phyloP scores from a whole-genome alignment of 2,329 filamentous ascomycete genomes.

The Cercospora nicotianae region DNA sequence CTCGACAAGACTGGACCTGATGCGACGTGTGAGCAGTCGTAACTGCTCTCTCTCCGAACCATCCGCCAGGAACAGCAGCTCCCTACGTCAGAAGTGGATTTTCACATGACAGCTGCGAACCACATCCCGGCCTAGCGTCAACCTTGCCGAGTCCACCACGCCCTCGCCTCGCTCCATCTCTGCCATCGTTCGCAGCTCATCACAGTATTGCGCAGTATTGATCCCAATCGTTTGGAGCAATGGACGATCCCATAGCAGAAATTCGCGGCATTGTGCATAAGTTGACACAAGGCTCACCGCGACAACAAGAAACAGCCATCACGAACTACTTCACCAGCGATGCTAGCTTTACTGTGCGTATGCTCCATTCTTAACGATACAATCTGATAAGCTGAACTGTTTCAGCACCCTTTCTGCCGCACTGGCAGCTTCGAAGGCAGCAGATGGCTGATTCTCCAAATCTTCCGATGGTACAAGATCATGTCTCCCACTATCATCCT shows the following conservation, averaged over 20 bases:
- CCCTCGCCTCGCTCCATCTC: background rate
- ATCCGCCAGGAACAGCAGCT: slow-evolving; percentile 1
- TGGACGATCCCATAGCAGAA: slow-evolving; percentile 53
- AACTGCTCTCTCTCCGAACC: background rate
- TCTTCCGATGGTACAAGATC: slow-evolving; percentile 77
- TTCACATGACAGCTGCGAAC: slow-evolving; percentile 7
- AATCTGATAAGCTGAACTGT: background rate
- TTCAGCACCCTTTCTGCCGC: slow-evolving; percentile 69
- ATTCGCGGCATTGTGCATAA: slow-evolving; percentile 66
- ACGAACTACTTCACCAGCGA: slow-evolving; percentile 71
- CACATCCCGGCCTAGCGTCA: slow-evolving; percentile 4
- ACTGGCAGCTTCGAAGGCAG: slow-evolving; percentile 63
- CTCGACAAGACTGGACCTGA: background rate
- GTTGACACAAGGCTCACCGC: slow-evolving; percentile 66
- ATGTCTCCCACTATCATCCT: slow-evolving; percentile 72
- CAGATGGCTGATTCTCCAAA: slow-evolving; percentile 63
- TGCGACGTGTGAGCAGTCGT: background rate
- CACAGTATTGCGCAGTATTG: background rate
- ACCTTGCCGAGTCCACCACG: background rate
- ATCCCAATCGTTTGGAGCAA: slow-evolving; percentile 11
- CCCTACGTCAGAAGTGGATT: background rate
- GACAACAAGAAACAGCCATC: slow-evolving; percentile 64
- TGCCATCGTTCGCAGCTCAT: background rate
- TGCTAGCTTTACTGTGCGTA: slow-evolving; percentile 62
- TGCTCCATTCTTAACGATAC: too few relatives aligned